These are phyloP conservation scores for Kodamaea jinghongensis DNA, from an alignment of 805 yeast genomes.

Conservation along the genomic window DNA sequence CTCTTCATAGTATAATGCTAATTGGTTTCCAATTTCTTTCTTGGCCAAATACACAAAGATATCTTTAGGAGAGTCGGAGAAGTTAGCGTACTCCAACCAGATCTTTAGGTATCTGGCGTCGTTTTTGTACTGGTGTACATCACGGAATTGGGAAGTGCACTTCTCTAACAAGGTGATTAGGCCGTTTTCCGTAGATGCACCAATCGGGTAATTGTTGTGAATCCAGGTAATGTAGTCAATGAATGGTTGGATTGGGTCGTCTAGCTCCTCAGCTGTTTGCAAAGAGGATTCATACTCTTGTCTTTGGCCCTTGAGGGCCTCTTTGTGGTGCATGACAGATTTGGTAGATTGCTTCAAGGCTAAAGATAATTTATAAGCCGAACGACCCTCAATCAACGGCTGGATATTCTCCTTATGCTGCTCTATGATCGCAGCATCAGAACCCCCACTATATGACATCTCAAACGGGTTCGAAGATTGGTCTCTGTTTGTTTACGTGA, in stretches of 20 bases:
- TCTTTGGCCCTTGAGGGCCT: conserved; percentile 33
- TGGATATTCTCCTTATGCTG: conserved; percentile 72
- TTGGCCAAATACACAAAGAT: conserved; percentile 68
- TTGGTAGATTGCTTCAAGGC: conserved; percentile 30
- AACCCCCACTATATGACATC: too few relatives aligned
- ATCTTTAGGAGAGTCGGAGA: conserved; percentile 67
- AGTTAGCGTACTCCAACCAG: conserved; percentile 77
- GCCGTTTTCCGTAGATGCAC: conserved; percentile 59
- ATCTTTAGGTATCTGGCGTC: conserved; percentile 77
- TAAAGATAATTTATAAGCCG: conserved; percentile 55
- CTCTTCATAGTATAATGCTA: conserved; percentile 75
- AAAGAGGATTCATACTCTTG: conserved; percentile 50
- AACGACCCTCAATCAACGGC: conserved; percentile 66
- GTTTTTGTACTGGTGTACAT: conserved; percentile 65
- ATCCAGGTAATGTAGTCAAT: conserved; percentile 78
- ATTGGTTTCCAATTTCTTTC: conserved; percentile 63
- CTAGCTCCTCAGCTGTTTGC: conserved; percentile 54
- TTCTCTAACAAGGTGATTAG: conserved; percentile 63
- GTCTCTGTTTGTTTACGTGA: too few relatives aligned
- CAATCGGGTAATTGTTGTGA: conserved; percentile 60
- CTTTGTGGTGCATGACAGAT: conserved; percentile 21
- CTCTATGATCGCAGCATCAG: conserved; percentile 25
- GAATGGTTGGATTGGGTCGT: conserved; percentile 80
- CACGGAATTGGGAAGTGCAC: conserved; percentile 67
- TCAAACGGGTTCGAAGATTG: too few relatives aligned